Base-by-base conservation (phyloP, 2,329 filamentous ascomycete species). In the Leptoxyphium fumago region DNA sequence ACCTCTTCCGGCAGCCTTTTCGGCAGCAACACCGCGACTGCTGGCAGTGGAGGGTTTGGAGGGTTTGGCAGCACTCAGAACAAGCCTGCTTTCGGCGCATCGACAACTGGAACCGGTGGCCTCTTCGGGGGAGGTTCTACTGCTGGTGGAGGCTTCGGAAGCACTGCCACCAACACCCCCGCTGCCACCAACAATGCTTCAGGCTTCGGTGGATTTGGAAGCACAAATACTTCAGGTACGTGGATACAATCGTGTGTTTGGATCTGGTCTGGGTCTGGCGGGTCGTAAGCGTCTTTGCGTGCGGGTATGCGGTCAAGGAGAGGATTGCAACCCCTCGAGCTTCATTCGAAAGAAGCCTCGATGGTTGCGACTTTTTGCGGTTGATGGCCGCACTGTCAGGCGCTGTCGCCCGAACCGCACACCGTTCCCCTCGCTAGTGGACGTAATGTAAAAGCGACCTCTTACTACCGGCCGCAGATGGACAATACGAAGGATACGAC, bases 251-350 rank as follows among this genome's bases (percentile, higher is more conserved):
- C 21, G 4, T 26, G 21, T 7, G 30, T 61, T 42, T 50, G 60
- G 13, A 66, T 74, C 49, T 70, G 26, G 55, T 58, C 29, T 61
- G 58, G 3, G 64, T 52, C 46, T 61, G 52, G 34, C 56, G 74
- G 39, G 55, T 50, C 10, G 56, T 57, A 41, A 64, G 65, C 21
- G 43, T 29, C 36, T 46, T 40, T 14, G 53, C 21, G 21, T 26
- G 3, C 7, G 21, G 21, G 4, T 26, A 26, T 26, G 21, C 21
- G 21, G 21, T 26, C 21, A 26, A 7, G 21, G 21, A 26, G 21
- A 26, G 21, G 21, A 26, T 26, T 26, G 21, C 7, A 7, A 26
- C 7, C 21, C 21, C 21, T 26, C 21, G 21, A 26, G 21, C 7
- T 26, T 26, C 21, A 26, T 26, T 7, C 21, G 21, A 7, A 26